Percentiles rank a stretch among this genome's conserved stretches.
Conservation (phyloP, 2,329 filamentous ascomycete species). For the Colletotrichum sidae region DNA sequence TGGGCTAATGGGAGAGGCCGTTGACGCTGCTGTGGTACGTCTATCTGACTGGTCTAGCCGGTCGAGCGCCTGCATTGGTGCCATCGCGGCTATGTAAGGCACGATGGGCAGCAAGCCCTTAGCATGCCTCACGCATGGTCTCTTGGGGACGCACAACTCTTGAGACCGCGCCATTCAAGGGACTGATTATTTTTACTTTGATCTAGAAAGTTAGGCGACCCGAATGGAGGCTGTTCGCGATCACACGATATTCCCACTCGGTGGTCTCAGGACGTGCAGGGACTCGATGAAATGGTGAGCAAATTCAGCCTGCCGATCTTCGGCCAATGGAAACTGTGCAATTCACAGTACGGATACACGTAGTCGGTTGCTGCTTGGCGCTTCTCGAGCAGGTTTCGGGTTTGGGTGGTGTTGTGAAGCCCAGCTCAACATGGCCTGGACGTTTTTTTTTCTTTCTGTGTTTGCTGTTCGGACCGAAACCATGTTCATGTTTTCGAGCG, state of each 20-base stretch:
- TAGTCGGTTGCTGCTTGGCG: constrained; percentile 16
- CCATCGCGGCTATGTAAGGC: constrained; percentile 33
- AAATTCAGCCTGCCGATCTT: background rate
- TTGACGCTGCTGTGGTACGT: constrained; percentile 8
- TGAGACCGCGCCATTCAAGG: no score
- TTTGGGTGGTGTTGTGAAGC: constrained; percentile 8
- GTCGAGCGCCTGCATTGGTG: constrained; percentile 20
- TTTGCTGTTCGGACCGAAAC: background rate
- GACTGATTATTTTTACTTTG: no score
- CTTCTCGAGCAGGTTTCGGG: constrained; percentile 10
- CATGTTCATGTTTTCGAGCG: background rate
- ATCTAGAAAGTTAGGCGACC: no score
- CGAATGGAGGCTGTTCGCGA: no score
- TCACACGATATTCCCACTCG: no score
- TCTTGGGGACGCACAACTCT: no score
- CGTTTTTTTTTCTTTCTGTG: constrained; percentile 10
- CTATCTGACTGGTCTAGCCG: background rate
- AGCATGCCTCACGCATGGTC: no score
- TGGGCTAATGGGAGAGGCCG: constrained; percentile 5
- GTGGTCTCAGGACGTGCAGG: no score
- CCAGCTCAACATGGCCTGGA: constrained; percentile 11
- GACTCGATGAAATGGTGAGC: no score
- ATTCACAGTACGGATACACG: background rate
- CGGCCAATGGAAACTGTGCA: constrained; percentile 5
- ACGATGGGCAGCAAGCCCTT: background rate